Base-by-base conservation (phyloP, 306 rosid genomes). In the Lithocarpus polystachyus region DNA sequence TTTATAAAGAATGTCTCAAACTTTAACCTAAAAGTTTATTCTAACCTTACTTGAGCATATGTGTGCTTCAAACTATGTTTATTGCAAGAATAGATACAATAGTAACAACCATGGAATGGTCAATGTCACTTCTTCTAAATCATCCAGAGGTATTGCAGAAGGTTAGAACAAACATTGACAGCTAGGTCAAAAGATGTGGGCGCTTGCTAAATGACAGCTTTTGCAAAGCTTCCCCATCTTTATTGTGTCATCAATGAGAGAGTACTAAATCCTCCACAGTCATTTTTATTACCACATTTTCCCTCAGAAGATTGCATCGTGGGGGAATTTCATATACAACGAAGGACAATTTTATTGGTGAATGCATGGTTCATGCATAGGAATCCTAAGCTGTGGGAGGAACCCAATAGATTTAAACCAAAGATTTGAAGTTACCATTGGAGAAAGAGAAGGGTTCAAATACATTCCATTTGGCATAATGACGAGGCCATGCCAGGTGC, bases 301-400 rank as follows among this genome's bases (percentile, higher is more conserved):
- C 80, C 91, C 0, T 77, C 86, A 18, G 5, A 19, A 0, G 55
- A 60, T 60, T 86, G 87, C 77, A 61, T 15, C 1, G 83, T 87
- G 1, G 80, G 87, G 11, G 90, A 88, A 2, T 89, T 5, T 62
- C 81, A 84, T 11, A 65, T 89, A 2, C 82, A 88, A 52, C n/a
- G 31, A 45, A 85, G 88, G 60, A 89, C 93, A 29, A 83, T 75
- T 80, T 33, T 89, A 31, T 19, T 89, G 5, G 75, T 79, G n/a
- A 89, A 87, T 55, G 18, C 74, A 48, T 87, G 90, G 90, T 81
- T 79, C 48, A 29, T 89, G 11, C 89, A 89, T 0, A 75, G 84
- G 4, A 85, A 89, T 18, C 45, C 85, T 4, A 62, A 52, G 10
- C 0, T 60, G 10, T 89, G 88, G 91, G 54, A 4, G 1, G 81